phyloP scores from a whole-genome alignment of 2,329 filamentous ascomycete genomes.

The Cladorrhinum sp. region DNA sequence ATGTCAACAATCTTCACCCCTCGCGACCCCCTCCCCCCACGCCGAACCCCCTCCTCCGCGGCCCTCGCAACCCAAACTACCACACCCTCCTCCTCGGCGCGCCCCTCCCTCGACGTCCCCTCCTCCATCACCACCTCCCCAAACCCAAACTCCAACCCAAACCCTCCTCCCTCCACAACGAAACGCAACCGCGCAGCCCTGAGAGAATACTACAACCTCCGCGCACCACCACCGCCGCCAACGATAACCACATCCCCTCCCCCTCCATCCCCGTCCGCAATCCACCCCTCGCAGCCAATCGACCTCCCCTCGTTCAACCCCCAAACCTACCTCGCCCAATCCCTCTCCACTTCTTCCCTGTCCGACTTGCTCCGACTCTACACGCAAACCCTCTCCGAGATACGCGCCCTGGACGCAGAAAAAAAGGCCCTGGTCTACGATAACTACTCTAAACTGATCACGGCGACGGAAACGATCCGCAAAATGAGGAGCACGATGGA shows the following conservation, averaged over 20 bases:
- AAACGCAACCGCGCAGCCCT: constrained; percentile 76
- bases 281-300: constrained; percentile 40
- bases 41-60: constrained; percentile 50
- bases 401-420: constrained; percentile 87
- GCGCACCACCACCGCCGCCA: constrained; percentile 29
- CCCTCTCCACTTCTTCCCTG: constrained; percentile 61
- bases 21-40: constrained; percentile 57
- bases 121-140: constrained; percentile 60
- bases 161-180: no score
- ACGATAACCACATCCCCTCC: constrained; percentile 40
- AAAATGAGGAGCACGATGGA: constrained; percentile 80
- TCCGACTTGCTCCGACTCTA: constrained; percentile 69
- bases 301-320: constrained; percentile 72
- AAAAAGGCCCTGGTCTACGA: constrained; percentile 97
- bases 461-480: constrained; percentile 90
- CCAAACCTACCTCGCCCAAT: constrained; percentile 60
- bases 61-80: constrained; percentile 34
- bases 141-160: constrained; percentile 41
- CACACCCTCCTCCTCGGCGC: constrained; percentile 68
- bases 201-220: constrained; percentile 89
- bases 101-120: constrained; percentile 66
- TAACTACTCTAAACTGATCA: constrained; percentile 95
- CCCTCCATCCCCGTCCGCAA: constrained; percentile 41
- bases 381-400: constrained; percentile 71
- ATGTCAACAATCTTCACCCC: constrained; percentile 67